phyloP scores from a whole-genome alignment of 129 eudicot species.

The Centrapalus pauciflorus region DNA sequence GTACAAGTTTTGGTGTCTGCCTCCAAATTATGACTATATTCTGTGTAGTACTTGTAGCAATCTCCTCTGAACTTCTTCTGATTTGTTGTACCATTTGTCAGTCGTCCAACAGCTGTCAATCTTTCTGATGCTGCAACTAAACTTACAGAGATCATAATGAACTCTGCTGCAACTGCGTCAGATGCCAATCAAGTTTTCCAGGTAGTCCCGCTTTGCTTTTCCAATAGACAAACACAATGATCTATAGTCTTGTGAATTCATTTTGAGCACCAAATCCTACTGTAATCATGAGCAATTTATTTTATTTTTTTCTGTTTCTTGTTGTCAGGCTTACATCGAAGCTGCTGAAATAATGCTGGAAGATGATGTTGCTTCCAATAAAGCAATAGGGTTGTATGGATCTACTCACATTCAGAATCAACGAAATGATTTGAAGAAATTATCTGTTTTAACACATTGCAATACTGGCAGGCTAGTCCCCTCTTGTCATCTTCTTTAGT shows the following conservation, averaged over 20 bases:
- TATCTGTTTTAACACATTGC: conserved; percentile 90
- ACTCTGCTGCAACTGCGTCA: conserved; percentile 57
- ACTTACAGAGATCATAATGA: conserved; percentile 47
- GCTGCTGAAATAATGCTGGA: conserved; percentile 89
- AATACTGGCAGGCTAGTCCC: conserved; percentile 84
- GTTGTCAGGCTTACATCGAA: conserved; percentile 62
- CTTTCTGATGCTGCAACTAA: conserved; percentile 91
- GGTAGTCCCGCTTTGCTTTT: conserved; percentile 24
- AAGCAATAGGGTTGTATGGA: conserved; percentile 87
- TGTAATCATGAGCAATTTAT: background rate
- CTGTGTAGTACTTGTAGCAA: background rate
- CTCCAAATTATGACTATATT: background rate
- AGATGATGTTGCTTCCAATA: conserved; percentile 93
- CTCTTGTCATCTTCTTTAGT: background rate
- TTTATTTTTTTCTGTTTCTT: background rate
- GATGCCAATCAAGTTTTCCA: conserved; percentile 54
- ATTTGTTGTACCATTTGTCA: conserved; percentile 14
- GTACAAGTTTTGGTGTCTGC: background rate
- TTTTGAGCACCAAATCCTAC: background rate
- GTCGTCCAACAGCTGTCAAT: conserved; percentile 99
- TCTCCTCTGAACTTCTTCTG: background rate
- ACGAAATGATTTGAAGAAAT: conserved; percentile 32
- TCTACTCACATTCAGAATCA: conserved; percentile 56
- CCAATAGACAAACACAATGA: background rate
- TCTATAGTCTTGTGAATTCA: background rate